A percentile compares a stretch with the other conserved stretches of the same genome.
Conservation (phyloP, 768 basidiomycete species). For the Hemileccinum rubropunctum region DNA sequence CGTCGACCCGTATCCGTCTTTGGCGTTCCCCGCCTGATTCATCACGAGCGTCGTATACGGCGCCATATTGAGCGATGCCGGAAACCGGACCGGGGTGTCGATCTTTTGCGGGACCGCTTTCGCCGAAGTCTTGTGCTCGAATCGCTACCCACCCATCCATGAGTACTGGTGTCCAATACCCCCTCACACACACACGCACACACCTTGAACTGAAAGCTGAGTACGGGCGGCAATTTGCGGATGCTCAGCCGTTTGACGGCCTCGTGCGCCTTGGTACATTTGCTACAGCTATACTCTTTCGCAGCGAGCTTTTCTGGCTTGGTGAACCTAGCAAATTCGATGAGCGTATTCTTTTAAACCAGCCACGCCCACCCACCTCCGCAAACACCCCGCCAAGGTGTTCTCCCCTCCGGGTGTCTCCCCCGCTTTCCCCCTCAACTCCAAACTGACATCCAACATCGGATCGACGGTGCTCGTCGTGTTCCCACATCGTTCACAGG, state of each 20-base stretch:
- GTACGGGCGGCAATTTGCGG: conserved; percentile 79
- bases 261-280: conserved; percentile 75
- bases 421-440: conserved; percentile 56
- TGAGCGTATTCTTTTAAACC: too few relatives aligned
- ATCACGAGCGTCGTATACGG: conserved; percentile 72
- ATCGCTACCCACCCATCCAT: conserved; percentile 55
- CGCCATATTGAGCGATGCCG: conserved; percentile 82
- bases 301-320: conserved; percentile 79
- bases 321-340: conserved; percentile 57
- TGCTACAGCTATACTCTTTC: conserved; percentile 81
- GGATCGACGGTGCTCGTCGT: conserved; percentile 81
- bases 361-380: conserved; percentile 45
- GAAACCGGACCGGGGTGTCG: conserved; percentile 78
- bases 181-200: background rate
- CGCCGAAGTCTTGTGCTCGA: conserved; percentile 80
- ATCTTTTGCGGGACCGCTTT: conserved; percentile 80
- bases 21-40: conserved; percentile 41
- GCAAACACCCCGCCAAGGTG: conserved; percentile 72
- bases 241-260: conserved; percentile 86
- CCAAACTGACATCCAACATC: conserved; percentile 87
- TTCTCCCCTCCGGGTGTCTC: conserved; percentile 50
- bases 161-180: too few relatives aligned
- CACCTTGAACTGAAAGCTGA: conserved; percentile 94
- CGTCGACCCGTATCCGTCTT: conserved; percentile 34
- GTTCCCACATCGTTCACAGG: conserved; percentile 81